Evolutionary conservation across 2,329 filamentous ascomycete species (phyloP).

Genomic region (Aspergillus tubingensis): DNA sequence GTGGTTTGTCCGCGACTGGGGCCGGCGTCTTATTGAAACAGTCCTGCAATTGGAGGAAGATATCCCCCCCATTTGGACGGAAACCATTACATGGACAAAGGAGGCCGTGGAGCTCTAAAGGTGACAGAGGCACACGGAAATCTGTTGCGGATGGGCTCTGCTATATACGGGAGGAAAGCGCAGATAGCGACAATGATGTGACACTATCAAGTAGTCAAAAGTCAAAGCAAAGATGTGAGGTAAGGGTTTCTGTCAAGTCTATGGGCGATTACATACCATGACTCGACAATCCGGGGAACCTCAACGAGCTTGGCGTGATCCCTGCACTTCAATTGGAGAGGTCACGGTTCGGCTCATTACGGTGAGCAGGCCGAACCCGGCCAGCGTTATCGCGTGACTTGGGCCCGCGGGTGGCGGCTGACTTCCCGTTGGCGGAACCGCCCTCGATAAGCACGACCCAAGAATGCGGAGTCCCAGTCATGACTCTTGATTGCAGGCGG

Average conservation of each 20-base stretch:
- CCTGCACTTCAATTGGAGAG: neutral
- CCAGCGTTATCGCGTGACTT: neutral
- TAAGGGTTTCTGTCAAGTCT: neutral
- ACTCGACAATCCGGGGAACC: neutral
- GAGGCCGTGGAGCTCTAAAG: slow-evolving; percentile 23
- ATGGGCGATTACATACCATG: neutral
- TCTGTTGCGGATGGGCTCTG: neutral
- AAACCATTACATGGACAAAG: slow-evolving; percentile 32
- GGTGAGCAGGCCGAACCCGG: neutral
- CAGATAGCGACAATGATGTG: neutral
- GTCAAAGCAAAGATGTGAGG: neutral
- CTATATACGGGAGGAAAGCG: neutral
- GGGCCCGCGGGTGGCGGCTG: neutral
- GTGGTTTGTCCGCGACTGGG: slow-evolving; percentile 38
- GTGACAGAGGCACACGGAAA: neutral
- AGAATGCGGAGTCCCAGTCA: neutral
- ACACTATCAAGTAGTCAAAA: too few species aligned
- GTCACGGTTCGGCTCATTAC: neutral
- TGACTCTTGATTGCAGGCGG: neutral
- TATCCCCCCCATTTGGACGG: slow-evolving; percentile 29
- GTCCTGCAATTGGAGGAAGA: slow-evolving; percentile 30
- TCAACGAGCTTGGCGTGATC: neutral
- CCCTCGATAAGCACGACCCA: neutral
- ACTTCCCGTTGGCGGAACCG: neutral
- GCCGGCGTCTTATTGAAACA: slow-evolving; percentile 31